A percentile compares a stretch with the other conserved stretches of the same genome.
Evolutionary conservation across 148 eudicot genomes (phyloP).

Genomic region (Drosera capensis): DNA sequence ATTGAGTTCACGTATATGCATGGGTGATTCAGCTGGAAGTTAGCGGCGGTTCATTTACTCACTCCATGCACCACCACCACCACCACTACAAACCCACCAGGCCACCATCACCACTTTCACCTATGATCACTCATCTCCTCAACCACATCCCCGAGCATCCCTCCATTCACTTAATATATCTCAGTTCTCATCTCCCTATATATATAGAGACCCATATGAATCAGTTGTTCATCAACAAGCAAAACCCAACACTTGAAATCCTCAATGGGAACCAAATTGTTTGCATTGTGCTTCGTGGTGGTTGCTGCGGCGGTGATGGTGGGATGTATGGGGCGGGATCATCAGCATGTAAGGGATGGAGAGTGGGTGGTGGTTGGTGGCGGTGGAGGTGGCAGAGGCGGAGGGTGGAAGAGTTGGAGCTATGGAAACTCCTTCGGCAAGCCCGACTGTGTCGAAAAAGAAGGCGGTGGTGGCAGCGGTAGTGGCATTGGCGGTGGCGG

Average conservation of each 20-base stretch:
- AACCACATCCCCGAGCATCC: not conserved
- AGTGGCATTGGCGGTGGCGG: not conserved
- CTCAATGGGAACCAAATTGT: not conserved
- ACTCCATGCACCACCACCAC: not conserved
- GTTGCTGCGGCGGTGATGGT: not conserved
- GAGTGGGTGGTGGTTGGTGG: not conserved
- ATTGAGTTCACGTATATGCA: not conserved
- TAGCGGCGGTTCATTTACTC: not conserved
- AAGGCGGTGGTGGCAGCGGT: not conserved
- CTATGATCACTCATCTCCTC: not conserved
- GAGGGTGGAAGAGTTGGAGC: not conserved
- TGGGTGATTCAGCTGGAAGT: not conserved
- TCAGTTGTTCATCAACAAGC: not conserved
- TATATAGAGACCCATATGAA: not conserved
- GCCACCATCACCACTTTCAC: no score
- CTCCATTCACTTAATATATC: not conserved
- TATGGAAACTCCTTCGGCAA: not conserved
- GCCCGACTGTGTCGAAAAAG: not conserved
- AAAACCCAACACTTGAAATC: no score
- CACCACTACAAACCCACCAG: not conserved
- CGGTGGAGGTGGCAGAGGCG: not conserved
- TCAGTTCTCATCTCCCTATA: not conserved
- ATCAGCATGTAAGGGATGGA: not conserved
- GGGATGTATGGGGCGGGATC: not conserved
- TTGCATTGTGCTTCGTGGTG: not conserved